Conservation (phyloP, 2,329 filamentous ascomycete species). For the Verticillium tricorpus region DNA sequence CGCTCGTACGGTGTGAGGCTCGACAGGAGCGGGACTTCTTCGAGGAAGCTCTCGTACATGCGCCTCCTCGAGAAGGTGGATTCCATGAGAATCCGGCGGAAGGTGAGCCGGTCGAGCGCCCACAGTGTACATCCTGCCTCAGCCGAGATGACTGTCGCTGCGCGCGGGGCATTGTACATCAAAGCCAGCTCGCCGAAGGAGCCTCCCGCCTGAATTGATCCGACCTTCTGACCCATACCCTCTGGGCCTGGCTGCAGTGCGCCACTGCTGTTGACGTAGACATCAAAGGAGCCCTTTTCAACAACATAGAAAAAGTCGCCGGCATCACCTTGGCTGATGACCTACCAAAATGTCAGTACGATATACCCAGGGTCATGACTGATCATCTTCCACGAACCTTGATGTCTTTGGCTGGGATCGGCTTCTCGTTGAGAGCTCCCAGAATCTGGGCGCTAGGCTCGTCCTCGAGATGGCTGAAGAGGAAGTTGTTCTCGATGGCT, state of each 20-base stretch:
- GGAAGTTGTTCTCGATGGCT: conserved; percentile 84
- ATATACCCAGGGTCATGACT: not conserved
- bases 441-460: conserved; percentile 86
- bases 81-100: conserved; percentile 97
- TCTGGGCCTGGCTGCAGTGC: conserved; percentile 73
- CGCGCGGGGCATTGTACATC: conserved; percentile 98
- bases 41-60: conserved; percentile 96
- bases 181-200: conserved; percentile 95
- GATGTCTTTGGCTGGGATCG: conserved; percentile 84
- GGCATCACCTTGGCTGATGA: conserved; percentile 92
- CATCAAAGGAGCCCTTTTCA: conserved; percentile 84
- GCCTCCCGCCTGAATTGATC: conserved; percentile 77
- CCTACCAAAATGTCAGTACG: conserved; percentile 45
- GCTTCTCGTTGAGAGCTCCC: conserved; percentile 88
- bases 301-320: conserved; percentile 98
- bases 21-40: conserved; percentile 82
- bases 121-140: conserved; percentile 78
- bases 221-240: conserved; percentile 79
- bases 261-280: conserved; percentile 80
- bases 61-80: conserved; percentile 92
- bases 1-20: conserved; percentile 88
- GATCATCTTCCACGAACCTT: conserved; percentile 42
- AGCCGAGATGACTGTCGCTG: conserved; percentile 84
- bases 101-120: conserved; percentile 92
- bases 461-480: conserved; percentile 92